These are phyloP conservation scores for Thelonectria discophora DNA, from an alignment of 2,329 filamentous ascomycete genomes.

Conservation along the genomic window DNA sequence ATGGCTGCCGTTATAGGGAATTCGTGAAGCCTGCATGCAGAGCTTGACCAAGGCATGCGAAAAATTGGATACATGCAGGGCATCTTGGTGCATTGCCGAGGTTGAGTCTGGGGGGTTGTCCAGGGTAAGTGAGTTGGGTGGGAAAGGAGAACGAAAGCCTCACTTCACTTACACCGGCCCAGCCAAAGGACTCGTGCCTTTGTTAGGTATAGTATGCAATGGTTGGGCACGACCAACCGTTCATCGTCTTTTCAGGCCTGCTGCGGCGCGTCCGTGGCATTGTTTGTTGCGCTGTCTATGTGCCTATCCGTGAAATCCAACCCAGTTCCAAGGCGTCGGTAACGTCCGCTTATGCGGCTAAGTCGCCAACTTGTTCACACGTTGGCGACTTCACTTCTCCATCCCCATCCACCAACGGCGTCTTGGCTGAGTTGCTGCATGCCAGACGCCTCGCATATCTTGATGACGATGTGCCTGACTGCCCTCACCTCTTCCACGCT, in stretches of 20 bases:
- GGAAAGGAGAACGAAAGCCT: no score
- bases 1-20: conserved; percentile 19
- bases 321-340: background rate
- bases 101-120: background rate
- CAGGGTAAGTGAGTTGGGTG: conserved; percentile 4
- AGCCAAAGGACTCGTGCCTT: background rate
- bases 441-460: conserved; percentile 40
- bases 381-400: conserved; percentile 40
- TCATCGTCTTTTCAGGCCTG: background rate
- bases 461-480: conserved; percentile 38
- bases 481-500: conserved; percentile 40
- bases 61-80: background rate
- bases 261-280: background rate
- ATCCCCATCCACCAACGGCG: conserved; percentile 39
- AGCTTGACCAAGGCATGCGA: background rate
- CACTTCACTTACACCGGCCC: background rate
- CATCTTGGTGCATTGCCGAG: background rate
- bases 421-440: conserved; percentile 34
- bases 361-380: conserved; percentile 21
- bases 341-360: background rate
- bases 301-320: background rate
- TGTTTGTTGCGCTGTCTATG: background rate
- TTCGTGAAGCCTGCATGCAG: conserved; percentile 8
- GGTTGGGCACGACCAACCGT: background rate
- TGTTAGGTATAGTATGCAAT: background rate